These are phyloP conservation scores for Melanogaster broomeanus DNA, from an alignment of 768 basidiomycete species.

Conservation along the genomic window DNA sequence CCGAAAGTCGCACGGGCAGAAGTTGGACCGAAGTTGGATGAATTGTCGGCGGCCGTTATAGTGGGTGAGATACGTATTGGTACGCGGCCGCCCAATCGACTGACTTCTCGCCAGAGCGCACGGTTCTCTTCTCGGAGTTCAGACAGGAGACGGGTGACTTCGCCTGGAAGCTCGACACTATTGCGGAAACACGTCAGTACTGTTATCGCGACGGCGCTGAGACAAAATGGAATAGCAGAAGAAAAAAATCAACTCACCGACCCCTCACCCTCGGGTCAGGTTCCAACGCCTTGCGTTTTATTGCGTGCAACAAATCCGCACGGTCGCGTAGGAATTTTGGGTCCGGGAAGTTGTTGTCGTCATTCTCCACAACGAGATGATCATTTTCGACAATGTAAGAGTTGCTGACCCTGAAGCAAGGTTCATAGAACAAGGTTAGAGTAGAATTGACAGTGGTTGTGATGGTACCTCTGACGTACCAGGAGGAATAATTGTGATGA, in stretches of 20 bases:
- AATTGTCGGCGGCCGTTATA: background rate
- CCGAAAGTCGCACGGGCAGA: slow-evolving; percentile 7
- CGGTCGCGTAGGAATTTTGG: slow-evolving; percentile 82
- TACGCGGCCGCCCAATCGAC: slow-evolving; percentile 19
- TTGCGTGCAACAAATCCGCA: slow-evolving; percentile 80
- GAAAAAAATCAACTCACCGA: slow-evolving; percentile 30
- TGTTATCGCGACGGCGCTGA: background rate
- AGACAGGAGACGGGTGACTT: slow-evolving; percentile 55
- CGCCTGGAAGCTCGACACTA: slow-evolving; percentile 79
- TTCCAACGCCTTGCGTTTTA: slow-evolving; percentile 84
- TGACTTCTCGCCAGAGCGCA: slow-evolving; percentile 48
- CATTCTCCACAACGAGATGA: too few relatives aligned
- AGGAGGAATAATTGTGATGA: too few relatives aligned
- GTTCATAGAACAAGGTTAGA: too few relatives aligned
- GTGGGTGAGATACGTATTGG: slow-evolving; percentile 13
- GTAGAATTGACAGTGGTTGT: too few relatives aligned
- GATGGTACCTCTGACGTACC: too few relatives aligned
- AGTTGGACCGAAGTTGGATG: slow-evolving; percentile 1
- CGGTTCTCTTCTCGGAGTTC: slow-evolving; percentile 76
- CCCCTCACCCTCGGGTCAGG: slow-evolving; percentile 60
- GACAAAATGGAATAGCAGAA: too few relatives aligned
- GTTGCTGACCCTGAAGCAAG: too few relatives aligned
- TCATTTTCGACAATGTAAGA: too few relatives aligned
- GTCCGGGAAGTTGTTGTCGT: too few relatives aligned
- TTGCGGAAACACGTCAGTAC: slow-evolving; percentile 36